Conservation (phyloP, 148 eudicot genomes). For the Rhododendron kiyosumense region DNA sequence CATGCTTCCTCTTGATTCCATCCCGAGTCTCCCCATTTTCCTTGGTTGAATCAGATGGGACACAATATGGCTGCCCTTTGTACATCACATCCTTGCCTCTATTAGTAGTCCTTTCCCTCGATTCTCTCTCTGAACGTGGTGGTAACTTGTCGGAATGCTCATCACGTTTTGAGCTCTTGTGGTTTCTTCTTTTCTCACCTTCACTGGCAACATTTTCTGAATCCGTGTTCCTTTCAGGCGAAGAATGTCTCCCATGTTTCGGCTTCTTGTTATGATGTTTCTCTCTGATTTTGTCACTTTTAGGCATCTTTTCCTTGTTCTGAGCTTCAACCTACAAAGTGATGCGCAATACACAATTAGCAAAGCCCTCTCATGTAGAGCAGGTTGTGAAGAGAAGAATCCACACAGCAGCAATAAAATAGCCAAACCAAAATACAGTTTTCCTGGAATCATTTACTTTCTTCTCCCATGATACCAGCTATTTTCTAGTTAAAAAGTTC, state of each 20-base stretch:
- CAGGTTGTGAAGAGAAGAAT: neutral
- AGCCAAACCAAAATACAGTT: neutral
- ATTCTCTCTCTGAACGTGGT: conserved; percentile 30
- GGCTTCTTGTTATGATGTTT: conserved; percentile 41
- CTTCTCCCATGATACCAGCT: neutral
- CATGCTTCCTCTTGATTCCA: conserved; percentile 18
- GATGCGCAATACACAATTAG: neutral
- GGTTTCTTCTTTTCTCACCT: conserved; percentile 31
- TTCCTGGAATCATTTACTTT: neutral
- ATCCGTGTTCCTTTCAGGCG: conserved; percentile 38
- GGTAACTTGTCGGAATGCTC: conserved; percentile 19
- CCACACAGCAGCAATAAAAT: neutral
- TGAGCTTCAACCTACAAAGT: conserved; percentile 59
- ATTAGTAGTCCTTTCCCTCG: conserved; percentile 22
- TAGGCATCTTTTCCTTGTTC: conserved; percentile 41
- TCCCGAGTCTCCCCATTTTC: neutral
- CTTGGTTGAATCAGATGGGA: conserved; percentile 2
- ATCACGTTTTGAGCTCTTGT: conserved; percentile 25
- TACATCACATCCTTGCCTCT: conserved; percentile 16
- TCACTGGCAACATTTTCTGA: conserved; percentile 30
- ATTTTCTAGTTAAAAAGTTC: neutral
- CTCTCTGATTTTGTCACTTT: conserved; percentile 33
- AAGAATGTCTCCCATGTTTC: conserved; percentile 50
- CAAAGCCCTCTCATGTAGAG: neutral
- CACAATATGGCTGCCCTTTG: conserved; percentile 23